These are phyloP conservation scores for Teratosphaeria epicoccoides DNA, from an alignment of 2,329 filamentous ascomycete species.

Conservation along the genomic window DNA sequence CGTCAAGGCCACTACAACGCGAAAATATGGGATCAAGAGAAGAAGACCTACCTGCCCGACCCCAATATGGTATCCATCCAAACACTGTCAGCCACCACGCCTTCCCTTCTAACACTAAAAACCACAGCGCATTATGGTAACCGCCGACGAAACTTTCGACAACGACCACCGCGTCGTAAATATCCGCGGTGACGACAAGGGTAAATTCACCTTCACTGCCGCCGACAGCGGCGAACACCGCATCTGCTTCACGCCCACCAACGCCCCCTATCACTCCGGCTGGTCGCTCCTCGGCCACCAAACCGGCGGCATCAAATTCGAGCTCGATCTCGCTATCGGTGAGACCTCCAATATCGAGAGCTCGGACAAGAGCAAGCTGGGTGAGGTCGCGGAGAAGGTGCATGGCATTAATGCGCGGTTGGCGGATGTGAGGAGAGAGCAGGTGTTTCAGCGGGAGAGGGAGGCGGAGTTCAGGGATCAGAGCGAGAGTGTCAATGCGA, in stretches of 20 bases:
- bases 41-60: constrained; percentile 59
- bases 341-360: constrained; percentile 90
- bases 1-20: constrained; percentile 68
- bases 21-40: constrained; percentile 68
- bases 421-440: constrained; percentile 82
- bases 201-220: constrained; percentile 91
- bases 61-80: constrained; percentile 40
- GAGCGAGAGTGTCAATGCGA: constrained; percentile 82
- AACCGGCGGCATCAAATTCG: constrained; percentile 71
- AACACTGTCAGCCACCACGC: background rate
- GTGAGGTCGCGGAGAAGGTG: constrained; percentile 78
- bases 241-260: constrained; percentile 84
- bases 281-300: constrained; percentile 59
- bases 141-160: constrained; percentile 94
- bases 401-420: constrained; percentile 80
- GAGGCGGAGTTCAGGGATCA: constrained; percentile 98
- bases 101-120: background rate
- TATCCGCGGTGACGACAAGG: constrained; percentile 62
- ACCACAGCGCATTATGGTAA: constrained; percentile 63
- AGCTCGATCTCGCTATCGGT: constrained; percentile 84
- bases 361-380: constrained; percentile 83
- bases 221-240: constrained; percentile 91
- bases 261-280: constrained; percentile 55
- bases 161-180: constrained; percentile 93
- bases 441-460: constrained; percentile 95